These are phyloP conservation scores for Coniochaeta prunicola DNA, from an alignment of 2,329 filamentous ascomycete genomes.

Conservation along the genomic window DNA sequence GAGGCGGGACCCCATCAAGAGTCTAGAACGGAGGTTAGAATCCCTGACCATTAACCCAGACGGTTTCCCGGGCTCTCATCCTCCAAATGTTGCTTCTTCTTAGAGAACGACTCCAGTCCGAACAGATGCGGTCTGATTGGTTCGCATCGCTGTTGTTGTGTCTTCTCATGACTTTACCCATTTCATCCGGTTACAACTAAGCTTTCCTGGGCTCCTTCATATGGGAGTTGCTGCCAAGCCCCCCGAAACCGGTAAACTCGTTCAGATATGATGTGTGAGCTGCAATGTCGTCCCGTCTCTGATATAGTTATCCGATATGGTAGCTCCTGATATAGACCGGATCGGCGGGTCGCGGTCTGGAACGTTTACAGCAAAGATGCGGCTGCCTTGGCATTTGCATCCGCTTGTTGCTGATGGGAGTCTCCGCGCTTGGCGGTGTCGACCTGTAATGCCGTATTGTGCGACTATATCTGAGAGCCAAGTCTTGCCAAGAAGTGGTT, in stretches of 20 bases:
- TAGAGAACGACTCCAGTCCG: not conserved
- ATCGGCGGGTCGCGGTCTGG: slow-evolving; percentile 1
- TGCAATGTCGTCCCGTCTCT: not conserved
- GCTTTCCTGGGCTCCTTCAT: not conserved
- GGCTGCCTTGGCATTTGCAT: slow-evolving; percentile 1
- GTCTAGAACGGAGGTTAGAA: not conserved
- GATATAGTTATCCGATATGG: not conserved
- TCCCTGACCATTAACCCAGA: not conserved
- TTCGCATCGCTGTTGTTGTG: not conserved
- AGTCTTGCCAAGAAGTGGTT: not conserved
- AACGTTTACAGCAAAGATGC: not conserved
- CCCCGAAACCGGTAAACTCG: not conserved
- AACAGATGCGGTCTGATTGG: not conserved
- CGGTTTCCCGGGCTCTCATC: not conserved
- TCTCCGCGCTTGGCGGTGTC: not conserved
- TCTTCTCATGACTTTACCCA: not conserved
- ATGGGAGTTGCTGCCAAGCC: not conserved
- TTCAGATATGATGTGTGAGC: not conserved
- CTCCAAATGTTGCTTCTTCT: not conserved
- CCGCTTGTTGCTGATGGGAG: not conserved
- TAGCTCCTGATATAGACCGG: not conserved
- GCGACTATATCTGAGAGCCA: not conserved
- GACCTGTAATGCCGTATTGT: not conserved
- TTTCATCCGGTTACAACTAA: not conserved
- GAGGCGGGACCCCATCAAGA: not conserved